Conservation (phyloP, 1,284 basidiomycete genomes). For the Cryptococcus sp. region DNA sequence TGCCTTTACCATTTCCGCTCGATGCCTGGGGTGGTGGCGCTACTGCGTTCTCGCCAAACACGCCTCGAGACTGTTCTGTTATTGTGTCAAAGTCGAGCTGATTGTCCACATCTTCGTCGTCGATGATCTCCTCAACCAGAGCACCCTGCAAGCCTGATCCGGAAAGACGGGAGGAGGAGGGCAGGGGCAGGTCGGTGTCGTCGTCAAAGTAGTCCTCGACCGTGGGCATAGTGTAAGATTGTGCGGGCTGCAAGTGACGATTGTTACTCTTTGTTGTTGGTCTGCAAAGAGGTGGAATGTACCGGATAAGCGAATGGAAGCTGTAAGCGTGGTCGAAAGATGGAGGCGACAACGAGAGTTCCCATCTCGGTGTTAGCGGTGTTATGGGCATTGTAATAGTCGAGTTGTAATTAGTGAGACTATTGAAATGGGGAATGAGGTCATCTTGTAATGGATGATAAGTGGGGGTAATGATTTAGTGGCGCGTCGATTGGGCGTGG, state of each 20-base stretch:
- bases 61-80: constrained; percentile 53
- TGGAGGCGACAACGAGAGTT: no score
- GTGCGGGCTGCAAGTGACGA: not conserved
- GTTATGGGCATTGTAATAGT: not conserved
- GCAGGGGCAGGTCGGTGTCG: constrained; percentile 71
- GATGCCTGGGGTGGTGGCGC: constrained; percentile 32
- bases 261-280: not conserved
- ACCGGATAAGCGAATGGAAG: no score
- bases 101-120: constrained; percentile 35
- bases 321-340: no score
- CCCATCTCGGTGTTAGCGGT: not conserved
- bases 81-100: constrained; percentile 56
- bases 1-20: constrained; percentile 40
- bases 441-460: not conserved
- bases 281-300: not conserved
- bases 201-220: constrained; percentile 70
- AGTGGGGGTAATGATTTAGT: no score
- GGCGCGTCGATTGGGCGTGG: not conserved
- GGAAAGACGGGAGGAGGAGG: constrained; percentile 62
- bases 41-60: constrained; percentile 47
- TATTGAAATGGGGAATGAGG: not conserved
- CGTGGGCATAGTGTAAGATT: constrained; percentile 44
- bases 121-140: constrained; percentile 69
- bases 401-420: no score
- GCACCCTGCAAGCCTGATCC: constrained; percentile 69